phyloP scores from a whole-genome alignment of 345 rosid genomes.

The Mercurialis annua region DNA sequence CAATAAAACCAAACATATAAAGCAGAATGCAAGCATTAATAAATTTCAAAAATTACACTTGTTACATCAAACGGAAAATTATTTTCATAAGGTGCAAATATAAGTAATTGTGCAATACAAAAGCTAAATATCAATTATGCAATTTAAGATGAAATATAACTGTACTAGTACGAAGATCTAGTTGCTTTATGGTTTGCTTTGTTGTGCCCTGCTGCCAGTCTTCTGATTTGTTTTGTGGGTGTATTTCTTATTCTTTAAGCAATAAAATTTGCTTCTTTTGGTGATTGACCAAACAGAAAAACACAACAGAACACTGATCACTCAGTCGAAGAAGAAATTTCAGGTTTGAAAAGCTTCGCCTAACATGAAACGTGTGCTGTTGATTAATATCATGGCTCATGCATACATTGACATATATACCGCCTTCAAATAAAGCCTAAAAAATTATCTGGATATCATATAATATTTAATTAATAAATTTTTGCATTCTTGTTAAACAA shows the following conservation, averaged over 20 bases:
- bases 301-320: too few relatives aligned
- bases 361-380: background rate
- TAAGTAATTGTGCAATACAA: background rate
- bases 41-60: background rate
- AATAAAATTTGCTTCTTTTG: too few relatives aligned
- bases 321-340: background rate
- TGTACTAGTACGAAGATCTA: too few relatives aligned
- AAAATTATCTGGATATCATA: too few relatives aligned
- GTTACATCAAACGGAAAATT: background rate
- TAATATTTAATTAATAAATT: background rate
- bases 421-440: too few relatives aligned
- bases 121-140: background rate
- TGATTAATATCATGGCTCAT: background rate
- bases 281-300: too few relatives aligned
- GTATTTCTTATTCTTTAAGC: too few relatives aligned
- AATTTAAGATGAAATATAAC: background rate
- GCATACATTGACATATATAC: background rate
- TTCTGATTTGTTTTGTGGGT: too few relatives aligned
- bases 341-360: background rate
- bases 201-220: too few relatives aligned
- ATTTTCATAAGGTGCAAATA: background rate
- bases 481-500: background rate
- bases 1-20: constrained; percentile 19
- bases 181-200: too few relatives aligned
- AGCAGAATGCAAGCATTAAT: constrained; percentile 12